A percentile compares a stretch with the other conserved stretches of the same genome.
Conservation (phyloP, 805 yeast genomes). For the Debaryomyces hansenii region DNA sequence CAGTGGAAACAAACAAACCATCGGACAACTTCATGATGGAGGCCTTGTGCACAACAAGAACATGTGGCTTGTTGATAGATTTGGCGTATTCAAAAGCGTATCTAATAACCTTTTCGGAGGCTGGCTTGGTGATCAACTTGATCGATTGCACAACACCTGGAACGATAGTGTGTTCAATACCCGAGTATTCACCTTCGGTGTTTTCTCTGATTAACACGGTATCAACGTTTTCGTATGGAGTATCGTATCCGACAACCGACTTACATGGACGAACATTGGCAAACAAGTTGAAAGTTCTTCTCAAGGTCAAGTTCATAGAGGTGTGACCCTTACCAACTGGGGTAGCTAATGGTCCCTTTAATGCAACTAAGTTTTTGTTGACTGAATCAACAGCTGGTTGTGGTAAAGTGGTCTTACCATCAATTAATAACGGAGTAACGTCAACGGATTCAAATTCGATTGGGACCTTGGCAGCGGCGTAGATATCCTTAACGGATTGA, state of each 20-base stretch:
- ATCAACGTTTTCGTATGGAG: constrained; percentile 87
- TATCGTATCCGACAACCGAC: constrained; percentile 88
- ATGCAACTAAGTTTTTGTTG: constrained; percentile 89
- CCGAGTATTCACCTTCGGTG: constrained; percentile 99
- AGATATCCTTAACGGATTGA: constrained; percentile 88
- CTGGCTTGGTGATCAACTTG: constrained; percentile 93
- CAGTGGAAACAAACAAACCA: constrained; percentile 92
- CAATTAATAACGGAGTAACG: constrained; percentile 87
- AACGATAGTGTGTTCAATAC: constrained; percentile 96
- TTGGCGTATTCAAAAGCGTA: constrained; percentile 97
- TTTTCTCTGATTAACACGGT: constrained; percentile 97
- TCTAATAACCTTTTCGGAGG: constrained; percentile 94
- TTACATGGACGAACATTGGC: constrained; percentile 98
- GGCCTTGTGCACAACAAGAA: constrained; percentile 96
- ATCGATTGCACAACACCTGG: constrained; percentile 99
- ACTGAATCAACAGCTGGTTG: constrained; percentile 89
- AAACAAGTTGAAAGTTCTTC: constrained; percentile 93
- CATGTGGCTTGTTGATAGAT: constrained; percentile 82
- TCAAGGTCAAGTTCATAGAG: constrained; percentile 93
- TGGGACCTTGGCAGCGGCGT: constrained; percentile 92
- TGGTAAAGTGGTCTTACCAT: constrained; percentile 93
- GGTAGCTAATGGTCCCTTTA: constrained; percentile 97
- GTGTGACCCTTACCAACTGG: constrained; percentile 99
- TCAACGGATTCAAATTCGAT: constrained; percentile 97
- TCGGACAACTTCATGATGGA: constrained; percentile 97